Base-by-base conservation (phyloP, 257 asterid species). In the Capsicum pubescens region DNA sequence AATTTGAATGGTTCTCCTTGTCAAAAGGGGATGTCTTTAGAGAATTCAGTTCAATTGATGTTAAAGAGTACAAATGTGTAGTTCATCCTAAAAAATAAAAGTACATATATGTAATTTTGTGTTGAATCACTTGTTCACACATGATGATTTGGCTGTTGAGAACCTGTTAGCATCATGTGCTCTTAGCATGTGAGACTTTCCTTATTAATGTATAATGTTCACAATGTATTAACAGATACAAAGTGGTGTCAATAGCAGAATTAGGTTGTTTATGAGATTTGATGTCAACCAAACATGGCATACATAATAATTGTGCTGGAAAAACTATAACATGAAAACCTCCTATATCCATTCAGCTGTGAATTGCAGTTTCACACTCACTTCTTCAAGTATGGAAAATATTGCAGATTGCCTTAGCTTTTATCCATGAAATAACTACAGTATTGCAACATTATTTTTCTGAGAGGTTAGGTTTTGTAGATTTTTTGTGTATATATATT, bases 101-200 rank as follows among this genome's bases (percentile, higher is more conserved):
- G 26, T 17, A n/a, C 64, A 59, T 32, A 66, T 9, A 66, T 66
- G 71, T 26, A 64, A 32, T 19, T 19, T 26, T 35, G 8, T 15
- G 50, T 35, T 36, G 76, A 12, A 36, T 68, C 76, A 36, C 50
- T 68, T 68, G 76, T 67, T 68, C 15, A 35, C 76, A 36, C 52
- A 7, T 68, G 19, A 68, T 36, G 50, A 36, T 68, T 68, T 68
- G 76, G 76, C 76, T 68, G 21, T 68, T 68, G 50, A 36, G 26
- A 68, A 36, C 50, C 52, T 39, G 76, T 8, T 68, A 68, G 52
- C 76, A 68, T 68, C 21, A 36, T 68, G 52, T 68, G 76, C 9
- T 68, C 72, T 66, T 66, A 32, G 72, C n/a, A 12, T 67, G 74
- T 67, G 74, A 35, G 74, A 39, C 76, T 68, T 36, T 16, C 76